phyloP scores from a whole-genome alignment of 345 rosid species.

The Raphanus raphanistrum region DNA sequence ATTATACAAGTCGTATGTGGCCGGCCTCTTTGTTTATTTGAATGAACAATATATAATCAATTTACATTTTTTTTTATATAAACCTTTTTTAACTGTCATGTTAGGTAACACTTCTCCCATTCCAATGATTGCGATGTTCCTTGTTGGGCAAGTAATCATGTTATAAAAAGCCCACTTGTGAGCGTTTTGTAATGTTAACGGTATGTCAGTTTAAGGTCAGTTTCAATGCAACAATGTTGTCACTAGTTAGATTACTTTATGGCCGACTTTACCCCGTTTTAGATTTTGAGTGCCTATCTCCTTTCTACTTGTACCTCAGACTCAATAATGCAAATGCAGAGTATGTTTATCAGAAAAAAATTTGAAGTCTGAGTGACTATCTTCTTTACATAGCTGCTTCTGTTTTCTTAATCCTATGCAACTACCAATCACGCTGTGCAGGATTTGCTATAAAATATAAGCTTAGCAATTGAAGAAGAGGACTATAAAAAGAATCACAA shows the following conservation, averaged over 20 bases:
- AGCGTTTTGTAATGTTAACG: neutral
- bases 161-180: neutral
- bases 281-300: too few relatives aligned
- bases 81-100: too few relatives aligned
- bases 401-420: neutral
- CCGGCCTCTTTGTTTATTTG: constrained; percentile 26
- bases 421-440: neutral
- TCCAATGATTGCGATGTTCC: too few relatives aligned
- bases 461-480: neutral
- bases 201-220: constrained; percentile 82
- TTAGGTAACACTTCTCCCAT: too few relatives aligned
- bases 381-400: neutral
- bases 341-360: constrained; percentile 19
- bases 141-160: too few relatives aligned
- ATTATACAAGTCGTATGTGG: constrained; percentile 30
- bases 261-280: constrained; percentile 7
- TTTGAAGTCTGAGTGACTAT: constrained; percentile 1
- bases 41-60: too few relatives aligned
- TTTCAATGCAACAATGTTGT: constrained; percentile 47
- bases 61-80: too few relatives aligned
- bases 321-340: constrained; percentile 39
- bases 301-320: constrained; percentile 34
- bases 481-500: neutral
- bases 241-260: constrained; percentile 33
- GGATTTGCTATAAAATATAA: neutral